These are phyloP conservation scores for Epicoccum sorghinum DNA, from an alignment of 2,329 filamentous ascomycete genomes.

Conservation along the genomic window DNA sequence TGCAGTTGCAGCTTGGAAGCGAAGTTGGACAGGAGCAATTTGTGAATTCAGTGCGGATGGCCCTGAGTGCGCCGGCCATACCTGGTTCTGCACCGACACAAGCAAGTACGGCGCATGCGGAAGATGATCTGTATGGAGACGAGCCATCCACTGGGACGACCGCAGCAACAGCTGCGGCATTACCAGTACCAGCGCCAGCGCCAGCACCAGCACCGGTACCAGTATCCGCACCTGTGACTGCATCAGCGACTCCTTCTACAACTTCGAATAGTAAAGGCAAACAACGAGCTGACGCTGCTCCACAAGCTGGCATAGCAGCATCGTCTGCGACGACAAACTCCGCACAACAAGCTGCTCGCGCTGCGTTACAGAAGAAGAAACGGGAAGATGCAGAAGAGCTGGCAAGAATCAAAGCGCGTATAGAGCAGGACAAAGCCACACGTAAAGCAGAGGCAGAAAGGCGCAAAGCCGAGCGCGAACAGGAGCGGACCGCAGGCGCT, in stretches of 20 bases:
- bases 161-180: constrained; percentile 15
- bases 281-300: constrained; percentile 50
- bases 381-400: constrained; percentile 71
- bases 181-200: constrained; percentile 5
- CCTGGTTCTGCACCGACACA: constrained; percentile 27
- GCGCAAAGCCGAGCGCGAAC: constrained; percentile 44
- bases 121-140: constrained; percentile 15
- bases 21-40: constrained; percentile 72
- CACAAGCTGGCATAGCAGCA: constrained; percentile 45
- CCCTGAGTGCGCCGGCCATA: constrained; percentile 38
- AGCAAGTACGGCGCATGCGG: constrained; percentile 10
- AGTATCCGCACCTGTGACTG: neutral
- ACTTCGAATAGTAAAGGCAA: constrained; percentile 43
- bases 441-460: constrained; percentile 56
- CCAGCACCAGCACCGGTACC: constrained; percentile 11
- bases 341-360: constrained; percentile 40
- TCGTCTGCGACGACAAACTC: constrained; percentile 42
- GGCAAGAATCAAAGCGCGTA: constrained; percentile 72
- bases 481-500: constrained; percentile 17
- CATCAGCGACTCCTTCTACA: constrained; percentile 11
- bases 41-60: constrained; percentile 58
- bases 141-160: neutral
- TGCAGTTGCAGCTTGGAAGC: constrained; percentile 76
- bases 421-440: constrained; percentile 77
- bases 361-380: constrained; percentile 65